phyloP scores from a whole-genome alignment of 2,329 filamentous ascomycete genomes.

The Pyrenophora teres region DNA sequence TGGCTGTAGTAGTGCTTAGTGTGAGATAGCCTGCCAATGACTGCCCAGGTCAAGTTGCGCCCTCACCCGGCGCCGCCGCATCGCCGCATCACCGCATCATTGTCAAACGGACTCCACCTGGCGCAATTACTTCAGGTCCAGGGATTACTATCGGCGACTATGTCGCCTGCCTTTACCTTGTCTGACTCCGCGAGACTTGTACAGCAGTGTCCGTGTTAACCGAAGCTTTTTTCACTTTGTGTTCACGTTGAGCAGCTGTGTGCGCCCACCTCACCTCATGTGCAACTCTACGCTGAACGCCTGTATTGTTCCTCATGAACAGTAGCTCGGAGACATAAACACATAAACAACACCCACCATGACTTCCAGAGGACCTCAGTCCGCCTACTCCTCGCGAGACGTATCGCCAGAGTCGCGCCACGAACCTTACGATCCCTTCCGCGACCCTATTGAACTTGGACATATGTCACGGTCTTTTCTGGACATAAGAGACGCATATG shows the following conservation, averaged over 20 bases:
- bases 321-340: not conserved
- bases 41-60: not conserved
- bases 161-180: not conserved
- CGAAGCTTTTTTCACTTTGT: not conserved
- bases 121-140: not conserved
- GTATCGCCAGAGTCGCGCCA: constrained; percentile 31
- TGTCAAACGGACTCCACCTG: not conserved
- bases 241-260: constrained; percentile 1
- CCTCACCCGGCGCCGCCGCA: not conserved
- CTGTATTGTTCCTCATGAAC: not conserved
- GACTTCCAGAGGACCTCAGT: constrained; percentile 26
- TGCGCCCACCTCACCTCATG: constrained; percentile 2
- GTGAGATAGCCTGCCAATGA: not conserved
- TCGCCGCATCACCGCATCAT: not conserved
- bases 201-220: too few relatives aligned
- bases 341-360: constrained; percentile 19
- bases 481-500: constrained; percentile 13
- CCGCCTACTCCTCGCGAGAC: constrained; percentile 28
- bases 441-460: constrained; percentile 40
- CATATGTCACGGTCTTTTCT: constrained; percentile 18
- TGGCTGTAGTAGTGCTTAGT: constrained; percentile 4
- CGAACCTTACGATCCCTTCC: constrained; percentile 35
- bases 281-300: constrained; percentile 4
- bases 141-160: not conserved
- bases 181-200: not conserved